Evolutionary conservation across 257 asterid genomes (phyloP).

Genomic region (Jaltomata sinuosa): DNA sequence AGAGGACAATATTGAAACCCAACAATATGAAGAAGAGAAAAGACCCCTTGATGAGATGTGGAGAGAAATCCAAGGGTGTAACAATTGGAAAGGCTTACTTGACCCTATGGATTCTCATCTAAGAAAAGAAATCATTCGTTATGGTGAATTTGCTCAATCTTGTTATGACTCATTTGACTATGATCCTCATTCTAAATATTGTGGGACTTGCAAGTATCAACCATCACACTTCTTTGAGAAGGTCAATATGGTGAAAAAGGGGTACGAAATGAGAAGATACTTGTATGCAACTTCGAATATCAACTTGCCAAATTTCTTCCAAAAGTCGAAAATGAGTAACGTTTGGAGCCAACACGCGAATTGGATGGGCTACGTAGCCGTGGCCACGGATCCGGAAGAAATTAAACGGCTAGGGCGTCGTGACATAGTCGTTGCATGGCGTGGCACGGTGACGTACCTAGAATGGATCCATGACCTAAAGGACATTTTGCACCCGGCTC

Average conservation of each 20-base stretch:
- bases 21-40: slow-evolving; percentile 8
- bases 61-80: slow-evolving; percentile 49
- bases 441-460: slow-evolving; percentile 78
- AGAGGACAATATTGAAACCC: background rate
- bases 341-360: slow-evolving; percentile 79
- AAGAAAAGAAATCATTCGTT: slow-evolving; percentile 48
- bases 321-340: slow-evolving; percentile 31
- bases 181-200: slow-evolving; percentile 70
- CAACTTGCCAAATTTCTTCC: slow-evolving; percentile 63
- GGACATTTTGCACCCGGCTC: slow-evolving; percentile 65
- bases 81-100: slow-evolving; percentile 42
- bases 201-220: slow-evolving; percentile 71
- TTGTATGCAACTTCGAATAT: slow-evolving; percentile 69
- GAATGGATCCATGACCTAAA: slow-evolving; percentile 81
- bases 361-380: slow-evolving; percentile 85
- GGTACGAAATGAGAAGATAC: slow-evolving; percentile 47
- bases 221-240: slow-evolving; percentile 40
- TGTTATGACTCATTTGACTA: slow-evolving; percentile 80
- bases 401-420: slow-evolving; percentile 62
- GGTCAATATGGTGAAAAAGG: slow-evolving; percentile 43
- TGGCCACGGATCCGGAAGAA: slow-evolving; percentile 44
- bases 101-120: slow-evolving; percentile 69
- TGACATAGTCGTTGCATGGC: slow-evolving; percentile 63
- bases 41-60: slow-evolving; percentile 41
- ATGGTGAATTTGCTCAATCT: slow-evolving; percentile 73